These are phyloP conservation scores for Magnolia kwangsiensis DNA, from an alignment of 164 flowering plant species.

Conservation along the genomic window DNA sequence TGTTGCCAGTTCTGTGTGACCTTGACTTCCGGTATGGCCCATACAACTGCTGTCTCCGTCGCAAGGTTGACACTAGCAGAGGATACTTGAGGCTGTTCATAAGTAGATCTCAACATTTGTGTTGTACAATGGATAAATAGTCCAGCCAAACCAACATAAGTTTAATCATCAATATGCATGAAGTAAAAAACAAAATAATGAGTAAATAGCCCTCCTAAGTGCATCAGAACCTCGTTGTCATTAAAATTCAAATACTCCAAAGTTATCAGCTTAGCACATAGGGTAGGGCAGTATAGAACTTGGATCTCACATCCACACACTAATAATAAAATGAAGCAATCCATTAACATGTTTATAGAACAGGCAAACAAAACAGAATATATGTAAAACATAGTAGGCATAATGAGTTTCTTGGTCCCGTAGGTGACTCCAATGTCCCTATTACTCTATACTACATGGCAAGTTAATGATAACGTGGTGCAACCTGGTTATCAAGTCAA, in stretches of 20 bases:
- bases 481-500: too few relatives aligned
- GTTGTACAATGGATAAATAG: not conserved
- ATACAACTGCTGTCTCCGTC: conserved; percentile 80
- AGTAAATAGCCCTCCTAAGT: not conserved
- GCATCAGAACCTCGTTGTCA: not conserved
- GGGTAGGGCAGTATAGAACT: not conserved
- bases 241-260: not conserved
- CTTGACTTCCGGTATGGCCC: conserved; percentile 79
- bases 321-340: not conserved
- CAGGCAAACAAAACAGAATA: not conserved
- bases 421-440: too few relatives aligned
- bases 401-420: too few relatives aligned
- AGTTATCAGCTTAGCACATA: not conserved
- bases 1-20: conserved; percentile 63
- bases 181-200: not conserved
- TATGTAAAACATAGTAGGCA: too few relatives aligned
- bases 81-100: conserved; percentile 80
- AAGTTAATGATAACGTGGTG: too few relatives aligned
- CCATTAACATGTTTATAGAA: not conserved
- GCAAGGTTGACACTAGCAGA: conserved; percentile 87
- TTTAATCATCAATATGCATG: not conserved
- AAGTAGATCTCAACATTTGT: not conserved
- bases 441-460: too few relatives aligned
- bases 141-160: not conserved
- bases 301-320: not conserved